Percentiles rank a stretch among this genome's conserved stretches.
Conservation (phyloP, 2,329 filamentous ascomycete species). For the Aspergillus puulaauensis region DNA sequence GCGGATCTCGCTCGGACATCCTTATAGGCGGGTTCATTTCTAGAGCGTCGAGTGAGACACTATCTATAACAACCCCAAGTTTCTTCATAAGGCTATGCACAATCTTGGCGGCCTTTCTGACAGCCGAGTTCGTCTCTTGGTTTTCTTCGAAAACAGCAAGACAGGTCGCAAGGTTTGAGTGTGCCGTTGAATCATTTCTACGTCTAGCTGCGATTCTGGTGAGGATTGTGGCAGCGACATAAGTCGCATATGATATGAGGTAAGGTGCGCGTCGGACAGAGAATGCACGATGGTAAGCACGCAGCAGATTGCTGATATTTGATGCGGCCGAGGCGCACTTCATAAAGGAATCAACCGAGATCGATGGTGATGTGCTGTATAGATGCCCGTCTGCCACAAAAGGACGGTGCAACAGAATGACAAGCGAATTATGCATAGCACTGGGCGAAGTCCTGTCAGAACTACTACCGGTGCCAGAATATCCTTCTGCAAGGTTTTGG, state of each 20-base stretch:
- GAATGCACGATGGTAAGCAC: not conserved
- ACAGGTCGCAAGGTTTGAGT: not conserved
- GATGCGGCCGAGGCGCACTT: not conserved
- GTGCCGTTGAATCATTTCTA: not conserved
- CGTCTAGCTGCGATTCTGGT: not conserved
- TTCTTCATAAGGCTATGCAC: not conserved
- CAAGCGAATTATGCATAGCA: not conserved
- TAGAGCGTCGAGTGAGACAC: not conserved
- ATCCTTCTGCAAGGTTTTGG: not conserved
- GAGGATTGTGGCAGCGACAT: not conserved
- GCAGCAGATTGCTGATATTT: not conserved
- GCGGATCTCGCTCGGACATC: not conserved
- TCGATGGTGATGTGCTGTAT: not conserved
- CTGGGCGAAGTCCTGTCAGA: not conserved
- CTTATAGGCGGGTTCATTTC: not conserved
- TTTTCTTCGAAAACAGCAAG: not conserved
- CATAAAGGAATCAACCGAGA: not conserved
- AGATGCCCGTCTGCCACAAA: not conserved
- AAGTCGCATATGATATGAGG: not conserved
- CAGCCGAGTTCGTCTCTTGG: not conserved
- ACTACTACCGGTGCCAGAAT: not conserved
- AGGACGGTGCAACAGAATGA: not conserved
- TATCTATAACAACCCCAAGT: not conserved
- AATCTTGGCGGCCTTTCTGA: not conserved
- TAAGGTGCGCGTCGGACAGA: not conserved